phyloP scores from a whole-genome alignment of 176 grass and related monocot genomes.

The Carex scoparia region DNA sequence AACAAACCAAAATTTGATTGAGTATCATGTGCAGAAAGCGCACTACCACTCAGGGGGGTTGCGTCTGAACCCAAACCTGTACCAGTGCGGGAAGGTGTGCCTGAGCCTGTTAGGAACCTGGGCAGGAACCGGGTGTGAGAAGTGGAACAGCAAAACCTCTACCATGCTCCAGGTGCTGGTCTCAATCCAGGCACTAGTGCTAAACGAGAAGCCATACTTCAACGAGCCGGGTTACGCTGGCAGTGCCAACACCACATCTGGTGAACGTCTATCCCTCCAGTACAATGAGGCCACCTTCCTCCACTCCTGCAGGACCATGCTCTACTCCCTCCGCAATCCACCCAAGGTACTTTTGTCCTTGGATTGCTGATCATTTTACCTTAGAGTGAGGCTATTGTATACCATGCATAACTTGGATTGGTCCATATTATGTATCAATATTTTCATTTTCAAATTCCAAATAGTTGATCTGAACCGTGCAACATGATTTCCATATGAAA shows the following conservation, averaged over 20 bases:
- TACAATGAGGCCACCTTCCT: conserved; percentile 67
- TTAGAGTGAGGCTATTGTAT: not conserved
- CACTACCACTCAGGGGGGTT: conserved; percentile 74
- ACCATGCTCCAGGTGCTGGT: conserved; percentile 90
- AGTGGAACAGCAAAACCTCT: conserved; percentile 62
- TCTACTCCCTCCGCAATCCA: conserved; percentile 67
- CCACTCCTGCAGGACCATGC: conserved; percentile 81
- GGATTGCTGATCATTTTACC: conserved; percentile 6
- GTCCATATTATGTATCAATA: no score
- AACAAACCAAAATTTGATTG: conserved; percentile 19
- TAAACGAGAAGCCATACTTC: conserved; percentile 91
- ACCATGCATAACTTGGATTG: no score
- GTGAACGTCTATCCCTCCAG: conserved; percentile 30
- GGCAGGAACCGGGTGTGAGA: conserved; percentile 69
- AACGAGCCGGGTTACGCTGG: conserved; percentile 73
- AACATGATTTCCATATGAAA: no score
- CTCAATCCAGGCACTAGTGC: conserved; percentile 85
- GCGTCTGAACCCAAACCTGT: conserved; percentile 85
- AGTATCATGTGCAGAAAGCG: conserved; percentile 41
- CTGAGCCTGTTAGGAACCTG: conserved; percentile 86
- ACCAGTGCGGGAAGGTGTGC: conserved; percentile 80
- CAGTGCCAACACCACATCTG: conserved; percentile 33
- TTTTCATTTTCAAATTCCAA: no score
- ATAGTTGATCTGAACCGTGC: no score
- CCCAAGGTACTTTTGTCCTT: conserved; percentile 44